A percentile compares a stretch with the other conserved stretches of the same genome.
Evolutionary conservation across 2,329 filamentous ascomycete genomes (phyloP).

Genomic region (Alternaria brassicae): DNA sequence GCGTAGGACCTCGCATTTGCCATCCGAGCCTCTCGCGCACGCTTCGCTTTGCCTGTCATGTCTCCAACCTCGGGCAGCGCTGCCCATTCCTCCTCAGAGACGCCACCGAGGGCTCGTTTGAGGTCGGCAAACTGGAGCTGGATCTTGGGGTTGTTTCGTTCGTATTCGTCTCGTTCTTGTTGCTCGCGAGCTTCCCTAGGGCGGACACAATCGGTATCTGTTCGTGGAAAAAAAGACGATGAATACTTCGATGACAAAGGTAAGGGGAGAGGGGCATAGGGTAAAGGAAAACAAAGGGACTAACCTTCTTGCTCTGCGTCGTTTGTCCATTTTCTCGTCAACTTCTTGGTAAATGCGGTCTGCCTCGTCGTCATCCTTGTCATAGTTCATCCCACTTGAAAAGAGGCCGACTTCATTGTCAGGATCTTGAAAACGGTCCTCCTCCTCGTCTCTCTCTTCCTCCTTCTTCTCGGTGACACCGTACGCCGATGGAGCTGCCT

Average conservation of each 20-base stretch:
- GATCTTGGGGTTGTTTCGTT: slow-evolving; percentile 97
- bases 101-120: slow-evolving; percentile 85
- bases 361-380: slow-evolving; percentile 96
- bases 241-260: slow-evolving; percentile 61
- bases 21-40: slow-evolving; percentile 82
- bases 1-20: slow-evolving; percentile 77
- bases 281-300: slow-evolving; percentile 53
- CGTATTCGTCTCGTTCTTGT: slow-evolving; percentile 91
- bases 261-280: slow-evolving; percentile 33
- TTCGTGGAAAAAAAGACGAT: slow-evolving; percentile 70
- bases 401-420: slow-evolving; percentile 97
- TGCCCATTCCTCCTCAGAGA: slow-evolving; percentile 96
- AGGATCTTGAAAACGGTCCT: slow-evolving; percentile 89
- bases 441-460: slow-evolving; percentile 75
- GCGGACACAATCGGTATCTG: slow-evolving; percentile 75
- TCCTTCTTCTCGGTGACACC: slow-evolving; percentile 74
- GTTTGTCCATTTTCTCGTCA: slow-evolving; percentile 94
- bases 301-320: slow-evolving; percentile 86
- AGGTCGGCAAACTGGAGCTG: slow-evolving; percentile 97
- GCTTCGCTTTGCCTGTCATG: slow-evolving; percentile 90
- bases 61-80: slow-evolving; percentile 95
- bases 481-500: slow-evolving; percentile 74
- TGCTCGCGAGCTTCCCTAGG: slow-evolving; percentile 92
- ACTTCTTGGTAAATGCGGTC: slow-evolving; percentile 95
- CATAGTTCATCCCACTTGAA: slow-evolving; percentile 86